A percentile compares a stretch with the other conserved stretches of the same genome.
Conservation (phyloP, 176 grass and related monocot genomes). For the Carex scoparia region DNA sequence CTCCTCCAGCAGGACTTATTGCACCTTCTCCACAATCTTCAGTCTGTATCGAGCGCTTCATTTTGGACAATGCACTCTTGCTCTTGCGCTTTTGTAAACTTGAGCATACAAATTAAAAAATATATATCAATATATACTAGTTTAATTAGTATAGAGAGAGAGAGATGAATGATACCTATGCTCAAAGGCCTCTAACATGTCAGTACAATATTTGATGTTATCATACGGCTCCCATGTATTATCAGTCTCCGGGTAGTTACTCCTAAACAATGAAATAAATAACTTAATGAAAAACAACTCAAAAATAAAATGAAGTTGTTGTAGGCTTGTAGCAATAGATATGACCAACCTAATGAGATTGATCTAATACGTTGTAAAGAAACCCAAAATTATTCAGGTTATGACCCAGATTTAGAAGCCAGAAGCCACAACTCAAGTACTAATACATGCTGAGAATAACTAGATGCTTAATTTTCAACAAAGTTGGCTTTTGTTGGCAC, state of each 20-base stretch:
- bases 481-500: not conserved
- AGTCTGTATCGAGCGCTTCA: not conserved
- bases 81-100: slow-evolving; percentile 34
- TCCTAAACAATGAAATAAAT: slow-evolving; percentile 40
- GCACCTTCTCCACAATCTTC: slow-evolving; percentile 18
- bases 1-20: not conserved
- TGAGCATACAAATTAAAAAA: slow-evolving; percentile 1
- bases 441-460: not conserved
- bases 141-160: not conserved
- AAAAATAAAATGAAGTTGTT: not conserved
- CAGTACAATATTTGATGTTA: slow-evolving; percentile 57
- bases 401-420: not conserved
- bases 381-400: not conserved
- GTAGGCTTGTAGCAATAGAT: not conserved
- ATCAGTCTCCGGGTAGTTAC: slow-evolving; percentile 62
- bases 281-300: not conserved
- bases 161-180: slow-evolving; percentile 26
- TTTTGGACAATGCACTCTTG: slow-evolving; percentile 23
- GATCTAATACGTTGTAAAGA: not conserved
- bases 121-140: not conserved
- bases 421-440: not conserved
- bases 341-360: not conserved
- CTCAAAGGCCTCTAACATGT: slow-evolving; percentile 66
- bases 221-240: slow-evolving; percentile 87
- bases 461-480: not conserved